Evolutionary conservation across 1,284 basidiomycete genomes (phyloP).

Genomic region (Kalmanozyma brasiliensis): DNA sequence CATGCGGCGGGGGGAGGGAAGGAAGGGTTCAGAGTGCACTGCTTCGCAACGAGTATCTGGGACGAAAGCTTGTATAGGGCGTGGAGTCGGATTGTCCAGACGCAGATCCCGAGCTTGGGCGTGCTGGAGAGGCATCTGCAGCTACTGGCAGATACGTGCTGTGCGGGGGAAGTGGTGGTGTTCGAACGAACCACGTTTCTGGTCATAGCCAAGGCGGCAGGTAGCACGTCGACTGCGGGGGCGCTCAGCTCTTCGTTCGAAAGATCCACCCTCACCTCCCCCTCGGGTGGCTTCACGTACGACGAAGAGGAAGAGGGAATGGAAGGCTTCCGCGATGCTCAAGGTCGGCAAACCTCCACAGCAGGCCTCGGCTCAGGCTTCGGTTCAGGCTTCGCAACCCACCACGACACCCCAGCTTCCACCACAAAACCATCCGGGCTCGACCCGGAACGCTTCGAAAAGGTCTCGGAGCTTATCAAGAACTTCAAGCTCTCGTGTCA

Average conservation of each 20-base stretch:
- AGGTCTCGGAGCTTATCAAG: conserved; percentile 94
- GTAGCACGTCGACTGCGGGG: not conserved
- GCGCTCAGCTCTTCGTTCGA: conserved; percentile 62
- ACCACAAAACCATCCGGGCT: conserved; percentile 66
- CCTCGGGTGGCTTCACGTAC: conserved; percentile 10
- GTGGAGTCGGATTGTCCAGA: conserved; percentile 97
- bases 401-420: conserved; percentile 1
- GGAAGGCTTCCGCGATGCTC: conserved; percentile 45
- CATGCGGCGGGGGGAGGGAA: conserved; percentile 64
- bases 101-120: conserved; percentile 92
- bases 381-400: conserved; percentile 22
- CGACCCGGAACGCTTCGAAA: conserved; percentile 87
- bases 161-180: conserved; percentile 90
- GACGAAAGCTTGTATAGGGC: conserved; percentile 98
- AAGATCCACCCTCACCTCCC: conserved; percentile 6
- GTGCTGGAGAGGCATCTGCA: conserved; percentile 86
- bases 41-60: conserved; percentile 95
- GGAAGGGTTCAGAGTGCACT: conserved; percentile 63
- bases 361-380: conserved; percentile 29
- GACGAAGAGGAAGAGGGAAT: conserved; percentile 36
- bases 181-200: conserved; percentile 98
- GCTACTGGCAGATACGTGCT: conserved; percentile 84
- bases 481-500: conserved; percentile 87
- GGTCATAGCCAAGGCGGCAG: conserved; percentile 75
- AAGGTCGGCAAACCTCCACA: conserved; percentile 7